Base-by-base conservation (phyloP, 1,139 yeast species). In the Pneumocystis wakefieldiae region DNA sequence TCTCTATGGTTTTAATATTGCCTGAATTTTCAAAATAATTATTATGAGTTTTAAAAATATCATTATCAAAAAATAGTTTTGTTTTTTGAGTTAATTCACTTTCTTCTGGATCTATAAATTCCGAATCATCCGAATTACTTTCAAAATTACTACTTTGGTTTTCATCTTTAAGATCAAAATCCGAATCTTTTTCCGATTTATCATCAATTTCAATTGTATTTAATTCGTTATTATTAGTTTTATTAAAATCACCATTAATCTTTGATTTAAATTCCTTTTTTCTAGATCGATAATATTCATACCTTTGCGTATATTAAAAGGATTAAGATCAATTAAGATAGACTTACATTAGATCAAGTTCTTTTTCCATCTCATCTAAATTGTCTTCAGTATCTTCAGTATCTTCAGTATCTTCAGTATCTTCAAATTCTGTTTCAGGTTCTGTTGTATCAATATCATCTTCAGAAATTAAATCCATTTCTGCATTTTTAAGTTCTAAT, bases 221-320 rank as follows among this genome's bases (percentile, higher is more conserved):
- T 97, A 97, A 92, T 62, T 83, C 87, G 28, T 68, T 71, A 36
- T 73, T 76, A 35, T 66, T 66, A 67, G 84, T 92, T 67, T 85
- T 90, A 53, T 91, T 95, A 72, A 97, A 82, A 74, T 86, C 87
- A 35, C 97, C 96, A 67, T 84, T 81, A 71, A 81, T 83, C 66
- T 85, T 86, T 35, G 96, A 87, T 72, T 89, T 90, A 66, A 84
- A 80, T 72, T 88, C 95, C 15, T 91, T 82, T 72, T 81, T 83
- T 70, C 86, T 80, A 67, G 84, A 83, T 73, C 88, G 88, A 73
- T 82, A 90, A 57, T 81, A 79, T 64, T 78, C 77, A 73, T 92
- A 92, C 96, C 89, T 87, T 87, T 67, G 79, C 81, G n/a, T 24
- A 24, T 24, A 48, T 48, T 48, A 24, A 24, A 48, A 48, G 4